Conservation (phyloP, 495 filamentous ascomycete genomes). For the Beverwykella pulmonaria region DNA sequence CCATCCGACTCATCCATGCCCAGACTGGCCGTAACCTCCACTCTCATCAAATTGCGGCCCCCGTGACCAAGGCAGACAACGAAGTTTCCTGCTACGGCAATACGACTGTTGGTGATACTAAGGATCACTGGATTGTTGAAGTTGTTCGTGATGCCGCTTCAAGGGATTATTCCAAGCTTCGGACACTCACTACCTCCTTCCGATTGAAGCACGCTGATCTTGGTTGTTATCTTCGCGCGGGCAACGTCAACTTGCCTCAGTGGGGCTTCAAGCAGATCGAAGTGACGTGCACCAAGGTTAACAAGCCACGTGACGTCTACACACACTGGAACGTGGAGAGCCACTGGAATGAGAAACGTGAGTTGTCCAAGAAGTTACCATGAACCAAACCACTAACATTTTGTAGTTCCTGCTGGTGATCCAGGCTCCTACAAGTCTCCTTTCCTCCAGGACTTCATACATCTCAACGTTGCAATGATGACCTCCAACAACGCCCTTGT, state of each 20-base stretch:
- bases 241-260: slow-evolving; percentile 94
- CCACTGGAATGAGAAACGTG: slow-evolving; percentile 91
- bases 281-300: slow-evolving; percentile 90
- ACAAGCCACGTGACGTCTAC: slow-evolving; percentile 88
- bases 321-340: slow-evolving; percentile 99
- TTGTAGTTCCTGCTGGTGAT: slow-evolving; percentile 83
- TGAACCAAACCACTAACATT: slow-evolving; percentile 15
- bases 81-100: slow-evolving; percentile 98
- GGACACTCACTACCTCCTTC: slow-evolving; percentile 93
- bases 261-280: slow-evolving; percentile 99
- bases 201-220: slow-evolving; percentile 79
- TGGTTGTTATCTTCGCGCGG: slow-evolving; percentile 92
- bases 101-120: slow-evolving; percentile 93
- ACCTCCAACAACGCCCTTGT: slow-evolving; percentile 98
- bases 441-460: slow-evolving; percentile 94
- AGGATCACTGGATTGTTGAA: slow-evolving; percentile 96
- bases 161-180: slow-evolving; percentile 78
- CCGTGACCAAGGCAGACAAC: slow-evolving; percentile 82
- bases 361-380: slow-evolving; percentile 46
- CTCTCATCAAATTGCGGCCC: slow-evolving; percentile 85
- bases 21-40: slow-evolving; percentile 97
- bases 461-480: slow-evolving; percentile 99
- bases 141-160: slow-evolving; percentile 88
- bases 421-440: slow-evolving; percentile 94
- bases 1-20: slow-evolving; percentile 86